Evolutionary conservation across 83 land plant genomes (phyloP), one percentile per base, ranked within the genome.

Genomic region (Isoetes engelmannii): DNA sequence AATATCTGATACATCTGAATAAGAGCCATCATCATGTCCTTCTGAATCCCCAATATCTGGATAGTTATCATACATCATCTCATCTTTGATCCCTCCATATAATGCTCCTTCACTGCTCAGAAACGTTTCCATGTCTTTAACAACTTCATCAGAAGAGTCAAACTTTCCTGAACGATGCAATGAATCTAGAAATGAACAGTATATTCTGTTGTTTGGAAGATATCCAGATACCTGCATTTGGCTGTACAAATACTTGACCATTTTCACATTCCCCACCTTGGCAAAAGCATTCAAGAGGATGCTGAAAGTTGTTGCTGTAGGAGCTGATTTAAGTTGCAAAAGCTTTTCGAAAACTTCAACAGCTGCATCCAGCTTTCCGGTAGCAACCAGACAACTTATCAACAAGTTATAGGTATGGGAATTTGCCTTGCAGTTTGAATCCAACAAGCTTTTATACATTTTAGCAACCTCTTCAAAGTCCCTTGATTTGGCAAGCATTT

Each of bases 231-330:
- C 0, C 15, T 51, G 12, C 54, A 51, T 51, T n/a, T 51, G 54
- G 12, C 15, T 51, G 54, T 51, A 51, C 12, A 51, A 15, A 10
- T 51, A 12, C 54, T 12, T 51, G 54, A 51, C 54, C 54, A 51
- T 51, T 12, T 3, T n/a, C 6, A 20, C 21, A 17, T 48, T 44
- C 63, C 89, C 83, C 44, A 74, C 71, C 47, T 76, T 87, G 53
- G 89, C 79, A 42, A 84, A 79, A 12, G 83, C 83, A 49, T 79
- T 65, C 48, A 89, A 87, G 57, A 87, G 84, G 53, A 85, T 75
- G 63, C 79, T 82, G 73, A 81, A 87, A 28, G 83, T 84, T 80
- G 81, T 84, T 28, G 83, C 44, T 9, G 88, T 85, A 47, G 85
- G 60, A 7, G 77, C 78, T 65, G 83, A 7, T 51, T 76, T 77